Evolutionary conservation across 768 basidiomycete species (phyloP), one percentile per base, ranked within the genome.

Genomic region (Postia placenta): DNA sequence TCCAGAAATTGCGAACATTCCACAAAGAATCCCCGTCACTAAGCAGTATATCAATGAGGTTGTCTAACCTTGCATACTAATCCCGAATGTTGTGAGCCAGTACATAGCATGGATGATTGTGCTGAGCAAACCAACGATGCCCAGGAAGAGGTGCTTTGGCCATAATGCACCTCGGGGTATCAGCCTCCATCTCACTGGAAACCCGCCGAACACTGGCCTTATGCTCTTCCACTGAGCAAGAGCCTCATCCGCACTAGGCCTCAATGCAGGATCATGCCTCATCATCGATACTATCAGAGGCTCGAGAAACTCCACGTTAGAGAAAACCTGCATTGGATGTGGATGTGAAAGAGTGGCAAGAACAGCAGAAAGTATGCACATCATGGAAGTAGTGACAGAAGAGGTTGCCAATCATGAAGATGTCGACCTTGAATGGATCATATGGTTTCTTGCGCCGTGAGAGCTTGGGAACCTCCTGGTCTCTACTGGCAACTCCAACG

Each of bases 341-440:
- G 49, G 20, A 28, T 4, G 39, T 51, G 19, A 55, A 22, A 17
- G 0, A 35, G 25, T 19, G 24, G 14, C 9, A 25, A n/a, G 17
- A 19, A 17, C n/a, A 17, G 7, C 11, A 47, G n/a, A 24, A 36
- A 47, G 3, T 2, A 35, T 47, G 2, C 33, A 57, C 54, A 22
- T 56, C 46, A 1, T 53, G 50, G 15, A 63, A 55, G 22, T 59
- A 53, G 5, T 47, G 50, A n/a, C 50, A 36, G 24, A 60, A 60
- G 5, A 65, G 25, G 20, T 62, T 51, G 2, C 64, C 66, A 1
- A 65, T 54, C 0, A 57, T 60, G 46, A 56, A 64, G 0, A 68
- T 45, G 20, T 68, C 67, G 1, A 61, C 22, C 42, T 62, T 65
- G 54, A 62, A 68, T 0, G 64, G 60, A 26, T 68, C 58, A 15